Evolutionary conservation across 768 basidiomycete genomes (phyloP).

Genomic region (Tulasnella calospora): DNA sequence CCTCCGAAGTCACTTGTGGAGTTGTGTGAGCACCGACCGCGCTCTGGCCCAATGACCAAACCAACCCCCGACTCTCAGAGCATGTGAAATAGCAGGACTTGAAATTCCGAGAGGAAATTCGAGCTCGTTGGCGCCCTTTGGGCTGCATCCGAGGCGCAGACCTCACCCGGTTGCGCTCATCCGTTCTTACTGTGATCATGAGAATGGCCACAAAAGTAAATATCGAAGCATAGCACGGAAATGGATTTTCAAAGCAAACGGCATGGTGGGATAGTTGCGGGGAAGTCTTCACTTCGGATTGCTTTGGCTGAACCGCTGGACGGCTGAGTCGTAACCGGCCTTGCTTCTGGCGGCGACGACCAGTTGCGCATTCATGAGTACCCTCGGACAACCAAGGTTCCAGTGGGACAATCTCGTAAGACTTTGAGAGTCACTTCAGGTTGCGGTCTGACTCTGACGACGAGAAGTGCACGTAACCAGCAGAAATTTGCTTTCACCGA

Average conservation of each 20-base stretch:
- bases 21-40: not conserved
- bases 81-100: not conserved
- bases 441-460: not conserved
- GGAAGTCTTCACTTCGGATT: no score
- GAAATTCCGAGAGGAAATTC: not conserved
- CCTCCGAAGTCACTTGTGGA: not conserved
- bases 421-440: not conserved
- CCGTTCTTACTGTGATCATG: no score
- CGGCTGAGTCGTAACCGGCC: no score
- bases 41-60: not conserved
- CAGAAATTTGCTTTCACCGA: not conserved
- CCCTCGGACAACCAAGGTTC: not conserved
- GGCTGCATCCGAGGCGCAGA: no score
- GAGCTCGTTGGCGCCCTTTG: not conserved
- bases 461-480: not conserved
- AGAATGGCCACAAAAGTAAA: no score
- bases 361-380: not conserved
- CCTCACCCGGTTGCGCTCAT: no score
- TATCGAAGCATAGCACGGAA: no score
- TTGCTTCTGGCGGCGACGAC: no score
- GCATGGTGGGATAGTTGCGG: no score
- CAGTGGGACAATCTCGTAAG: not conserved
- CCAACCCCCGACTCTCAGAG: not conserved
- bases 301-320: no score
- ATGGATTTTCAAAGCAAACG: no score